A percentile compares a stretch with the other conserved stretches of the same genome.
Evolutionary conservation across 345 rosid genomes (phyloP).

Genomic region (Euclidium syriacum): DNA sequence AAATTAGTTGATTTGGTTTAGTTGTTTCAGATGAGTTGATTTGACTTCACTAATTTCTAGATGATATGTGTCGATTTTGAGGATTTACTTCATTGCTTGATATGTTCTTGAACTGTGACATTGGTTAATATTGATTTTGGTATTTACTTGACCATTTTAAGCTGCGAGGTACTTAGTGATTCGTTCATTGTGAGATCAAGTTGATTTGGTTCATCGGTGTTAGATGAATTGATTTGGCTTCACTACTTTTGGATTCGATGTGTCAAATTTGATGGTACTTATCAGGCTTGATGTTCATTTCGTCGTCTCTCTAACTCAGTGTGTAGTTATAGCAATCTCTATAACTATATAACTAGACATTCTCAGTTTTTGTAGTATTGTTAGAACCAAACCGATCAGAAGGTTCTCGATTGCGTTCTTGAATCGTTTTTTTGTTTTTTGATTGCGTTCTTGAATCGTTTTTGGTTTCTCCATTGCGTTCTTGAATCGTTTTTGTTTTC

Average conservation of each 20-base stretch:
- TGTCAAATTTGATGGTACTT: background rate
- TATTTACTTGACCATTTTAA: background rate
- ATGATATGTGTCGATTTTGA: too few species aligned
- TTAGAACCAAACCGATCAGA: too few species aligned
- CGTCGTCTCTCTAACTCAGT: background rate
- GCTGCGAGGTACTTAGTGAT: background rate
- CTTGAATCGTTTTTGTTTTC: background rate
- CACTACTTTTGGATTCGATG: background rate
- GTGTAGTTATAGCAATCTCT: background rate
- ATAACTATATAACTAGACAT: background rate
- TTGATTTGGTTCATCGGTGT: background rate
- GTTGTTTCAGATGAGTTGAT: too few species aligned
- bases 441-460: background rate
- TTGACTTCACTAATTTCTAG: too few species aligned
- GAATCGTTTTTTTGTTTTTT: constrained; percentile 2
- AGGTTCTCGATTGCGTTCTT: background rate
- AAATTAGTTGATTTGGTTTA: too few species aligned
- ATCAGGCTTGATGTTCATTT: background rate
- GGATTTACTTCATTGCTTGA: too few species aligned
- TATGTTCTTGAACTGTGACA: background rate
- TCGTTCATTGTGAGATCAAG: background rate
- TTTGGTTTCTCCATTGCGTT: too few species aligned
- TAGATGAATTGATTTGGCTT: background rate
- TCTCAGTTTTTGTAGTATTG: background rate
- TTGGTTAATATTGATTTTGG: background rate